A percentile compares a stretch with the other conserved stretches of the same genome.
These are phyloP conservation scores for Yamadazyma aaseri DNA, from an alignment of 1,139 yeast genomes.

Conservation along the genomic window DNA sequence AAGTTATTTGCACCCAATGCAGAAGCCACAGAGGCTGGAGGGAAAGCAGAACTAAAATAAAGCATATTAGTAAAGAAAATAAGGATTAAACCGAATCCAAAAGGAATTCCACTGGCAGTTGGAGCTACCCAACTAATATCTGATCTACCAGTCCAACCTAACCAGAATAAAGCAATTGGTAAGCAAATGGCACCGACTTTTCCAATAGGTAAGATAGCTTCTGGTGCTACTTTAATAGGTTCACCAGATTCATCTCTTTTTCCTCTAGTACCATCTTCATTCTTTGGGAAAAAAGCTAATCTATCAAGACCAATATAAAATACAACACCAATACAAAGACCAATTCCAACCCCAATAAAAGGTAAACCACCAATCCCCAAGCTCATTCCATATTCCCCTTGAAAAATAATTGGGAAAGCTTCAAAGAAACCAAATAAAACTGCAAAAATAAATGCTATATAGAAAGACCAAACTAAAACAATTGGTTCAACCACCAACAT, in stretches of 20 bases:
- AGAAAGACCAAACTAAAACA: conserved; percentile 62
- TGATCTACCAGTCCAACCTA: conserved; percentile 70
- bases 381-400: conserved; percentile 58
- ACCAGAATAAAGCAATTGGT: conserved; percentile 75
- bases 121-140: conserved; percentile 83
- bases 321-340: conserved; percentile 53
- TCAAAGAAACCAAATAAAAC: conserved; percentile 77
- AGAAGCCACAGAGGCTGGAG: conserved; percentile 71
- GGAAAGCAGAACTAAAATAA: conserved; percentile 72
- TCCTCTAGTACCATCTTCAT: conserved; percentile 64
- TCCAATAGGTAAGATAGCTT: conserved; percentile 40
- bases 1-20: conserved; percentile 80
- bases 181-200: conserved; percentile 61
- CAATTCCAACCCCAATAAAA: conserved; percentile 68
- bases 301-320: conserved; percentile 52
- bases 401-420: conserved; percentile 71
- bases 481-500: conserved; percentile 71
- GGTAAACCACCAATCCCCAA: conserved; percentile 65
- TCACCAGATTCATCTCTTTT: conserved; percentile 56
- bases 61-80: conserved; percentile 72
- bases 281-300: conserved; percentile 49
- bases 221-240: conserved; percentile 40
- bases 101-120: conserved; percentile 69
- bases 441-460: conserved; percentile 71
- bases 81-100: conserved; percentile 71